These are phyloP conservation scores for Penicillium sp. DNA, from an alignment of 2,329 filamentous ascomycete genomes.

Conservation along the genomic window DNA sequence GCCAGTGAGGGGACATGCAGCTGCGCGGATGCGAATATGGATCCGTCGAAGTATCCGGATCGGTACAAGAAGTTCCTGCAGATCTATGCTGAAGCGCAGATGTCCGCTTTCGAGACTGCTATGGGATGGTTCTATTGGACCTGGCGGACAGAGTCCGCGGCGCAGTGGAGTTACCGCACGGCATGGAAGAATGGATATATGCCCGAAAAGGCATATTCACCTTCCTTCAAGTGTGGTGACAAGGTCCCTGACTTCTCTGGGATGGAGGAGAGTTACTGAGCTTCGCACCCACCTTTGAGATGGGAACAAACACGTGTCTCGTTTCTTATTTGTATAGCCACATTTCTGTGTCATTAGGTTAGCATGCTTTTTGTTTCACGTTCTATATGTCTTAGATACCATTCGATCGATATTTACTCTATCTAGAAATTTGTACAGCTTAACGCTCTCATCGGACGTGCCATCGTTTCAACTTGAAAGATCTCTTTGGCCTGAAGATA, in stretches of 20 bases:
- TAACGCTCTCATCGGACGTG: background rate
- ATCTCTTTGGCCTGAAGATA: too few relatives aligned
- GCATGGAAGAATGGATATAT: constrained; percentile 73
- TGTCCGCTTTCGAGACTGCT: constrained; percentile 86
- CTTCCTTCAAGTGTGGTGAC: constrained; percentile 64
- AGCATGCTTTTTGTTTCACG: constrained; percentile 5
- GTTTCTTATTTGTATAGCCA: background rate
- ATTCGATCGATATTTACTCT: constrained; percentile 1
- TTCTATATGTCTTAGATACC: constrained; percentile 7
- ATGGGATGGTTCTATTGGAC: constrained; percentile 99
- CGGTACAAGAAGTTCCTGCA: constrained; percentile 80
- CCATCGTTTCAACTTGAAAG: background rate
- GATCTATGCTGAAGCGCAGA: constrained; percentile 93
- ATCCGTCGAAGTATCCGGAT: constrained; percentile 62
- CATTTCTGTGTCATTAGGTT: background rate
- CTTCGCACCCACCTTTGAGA: background rate
- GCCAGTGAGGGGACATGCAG: constrained; percentile 59
- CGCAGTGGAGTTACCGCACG: constrained; percentile 71
- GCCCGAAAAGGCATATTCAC: constrained; percentile 68
- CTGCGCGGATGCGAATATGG: constrained; percentile 72
- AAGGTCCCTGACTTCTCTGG: constrained; percentile 44
- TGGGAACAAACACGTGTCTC: background rate
- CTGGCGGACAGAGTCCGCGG: constrained; percentile 81
- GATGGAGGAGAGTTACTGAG: constrained; percentile 45
- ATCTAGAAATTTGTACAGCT: background rate